phyloP scores from a whole-genome alignment of 768 basidiomycete species.

The Pulveroboletus ravenelii region DNA sequence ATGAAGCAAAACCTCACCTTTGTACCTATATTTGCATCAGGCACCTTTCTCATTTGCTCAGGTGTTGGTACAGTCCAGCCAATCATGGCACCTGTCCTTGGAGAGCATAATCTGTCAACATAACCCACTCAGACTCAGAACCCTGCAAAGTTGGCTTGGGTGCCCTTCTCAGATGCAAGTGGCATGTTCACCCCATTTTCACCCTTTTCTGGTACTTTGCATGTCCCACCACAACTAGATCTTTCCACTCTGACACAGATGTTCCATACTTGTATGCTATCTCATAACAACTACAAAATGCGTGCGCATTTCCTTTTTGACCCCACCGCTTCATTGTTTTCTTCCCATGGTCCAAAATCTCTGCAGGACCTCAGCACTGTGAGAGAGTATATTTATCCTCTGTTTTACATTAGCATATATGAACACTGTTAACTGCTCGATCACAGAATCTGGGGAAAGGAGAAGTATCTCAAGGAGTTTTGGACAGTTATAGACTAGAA shows the following conservation, averaged over 20 bases:
- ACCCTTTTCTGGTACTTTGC: constrained; percentile 40
- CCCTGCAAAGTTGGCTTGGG: constrained; percentile 12
- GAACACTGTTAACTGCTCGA: constrained; percentile 89
- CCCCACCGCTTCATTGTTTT: constrained; percentile 6
- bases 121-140: neutral
- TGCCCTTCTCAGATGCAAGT: constrained; percentile 26
- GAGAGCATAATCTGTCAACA: constrained; percentile 14
- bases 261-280: constrained; percentile 24
- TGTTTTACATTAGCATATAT: constrained; percentile 74
- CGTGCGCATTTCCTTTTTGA: constrained; percentile 27
- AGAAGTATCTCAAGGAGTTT: constrained; percentile 77
- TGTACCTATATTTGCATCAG: constrained; percentile 83
- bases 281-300: constrained; percentile 1
- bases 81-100: constrained; percentile 25
- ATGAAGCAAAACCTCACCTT: constrained; percentile 56
- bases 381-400: constrained; percentile 62
- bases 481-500: constrained; percentile 82
- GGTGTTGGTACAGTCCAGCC: constrained; percentile 35
- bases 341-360: constrained; percentile 12
- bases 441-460: constrained; percentile 89
- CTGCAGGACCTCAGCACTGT: constrained; percentile 24
- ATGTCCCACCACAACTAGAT: constrained; percentile 24
- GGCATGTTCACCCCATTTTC: constrained; percentile 33
- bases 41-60: constrained; percentile 77
- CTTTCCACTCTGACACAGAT: constrained; percentile 28